Conservation (phyloP, 345 rosid genomes). For the Murraya koenigii region DNA sequence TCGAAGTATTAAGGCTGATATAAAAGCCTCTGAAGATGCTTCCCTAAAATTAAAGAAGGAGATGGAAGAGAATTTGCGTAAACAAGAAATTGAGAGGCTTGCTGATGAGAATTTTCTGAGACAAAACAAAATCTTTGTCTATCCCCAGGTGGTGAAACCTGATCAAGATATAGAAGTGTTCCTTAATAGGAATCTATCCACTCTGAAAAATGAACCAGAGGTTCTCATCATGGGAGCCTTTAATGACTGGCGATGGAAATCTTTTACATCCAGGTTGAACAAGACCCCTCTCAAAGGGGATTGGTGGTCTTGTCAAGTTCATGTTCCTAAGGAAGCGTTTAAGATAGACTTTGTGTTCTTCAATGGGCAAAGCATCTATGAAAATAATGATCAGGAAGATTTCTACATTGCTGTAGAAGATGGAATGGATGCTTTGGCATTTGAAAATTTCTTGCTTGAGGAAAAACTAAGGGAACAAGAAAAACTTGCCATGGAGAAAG, state of each 20-base stretch:
- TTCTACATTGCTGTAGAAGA: constrained; percentile 67
- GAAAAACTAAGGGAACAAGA: constrained; percentile 76
- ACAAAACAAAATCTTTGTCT: constrained; percentile 61
- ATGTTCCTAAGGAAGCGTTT: constrained; percentile 84
- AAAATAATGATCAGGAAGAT: constrained; percentile 71
- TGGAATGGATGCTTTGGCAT: constrained; percentile 65
- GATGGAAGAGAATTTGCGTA: constrained; percentile 44
- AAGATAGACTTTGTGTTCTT: constrained; percentile 89
- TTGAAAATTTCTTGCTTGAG: constrained; percentile 85
- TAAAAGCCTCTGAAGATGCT: constrained; percentile 29
- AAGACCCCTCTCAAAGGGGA: constrained; percentile 61
- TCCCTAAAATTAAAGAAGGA: constrained; percentile 36
- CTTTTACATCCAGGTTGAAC: constrained; percentile 65
- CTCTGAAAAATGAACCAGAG: constrained; percentile 56
- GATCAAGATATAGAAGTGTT: constrained; percentile 74
- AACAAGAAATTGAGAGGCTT: constrained; percentile 54
- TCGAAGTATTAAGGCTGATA: constrained; percentile 9
- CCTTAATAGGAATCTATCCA: constrained; percentile 59
- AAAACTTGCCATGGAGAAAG: constrained; percentile 72
- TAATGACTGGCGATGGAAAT: constrained; percentile 90
- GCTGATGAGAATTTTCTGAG: constrained; percentile 47
- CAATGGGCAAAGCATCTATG: constrained; percentile 69
- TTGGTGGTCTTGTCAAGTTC: constrained; percentile 87
- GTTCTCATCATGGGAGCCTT: constrained; percentile 85
- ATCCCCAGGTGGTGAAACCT: constrained; percentile 57